Percentiles rank a stretch among this genome's conserved stretches.
Evolutionary conservation across 78 protist species (phyloP).

Genomic region (Polysphondylium violaceum): DNA sequence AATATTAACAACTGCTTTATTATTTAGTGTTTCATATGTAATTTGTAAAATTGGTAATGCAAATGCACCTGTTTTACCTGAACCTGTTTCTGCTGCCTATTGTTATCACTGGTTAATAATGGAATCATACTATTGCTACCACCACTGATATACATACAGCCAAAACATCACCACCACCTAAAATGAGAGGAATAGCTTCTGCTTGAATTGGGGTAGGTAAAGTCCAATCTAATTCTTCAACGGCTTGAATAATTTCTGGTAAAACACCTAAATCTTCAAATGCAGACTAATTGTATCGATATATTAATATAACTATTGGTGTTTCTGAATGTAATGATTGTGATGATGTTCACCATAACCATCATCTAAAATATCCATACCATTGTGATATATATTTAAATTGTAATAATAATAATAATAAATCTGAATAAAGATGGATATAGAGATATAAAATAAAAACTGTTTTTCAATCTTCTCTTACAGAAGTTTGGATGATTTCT

Average conservation of each 20-base stretch:
- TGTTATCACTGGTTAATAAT: neutral
- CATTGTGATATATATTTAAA: too few relatives aligned
- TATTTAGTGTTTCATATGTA: slow-evolving; percentile 74
- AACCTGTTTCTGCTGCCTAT: slow-evolving; percentile 91
- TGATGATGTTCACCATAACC: slow-evolving; percentile 3
- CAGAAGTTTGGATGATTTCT: too few relatives aligned
- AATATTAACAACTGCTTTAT: slow-evolving; percentile 29
- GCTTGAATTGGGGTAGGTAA: slow-evolving; percentile 87
- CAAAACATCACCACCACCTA: slow-evolving; percentile 92
- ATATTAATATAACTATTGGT: neutral
- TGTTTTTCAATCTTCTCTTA: too few relatives aligned
- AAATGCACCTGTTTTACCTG: slow-evolving; percentile 91
- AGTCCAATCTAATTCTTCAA: slow-evolving; percentile 87
- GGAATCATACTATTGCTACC: neutral
- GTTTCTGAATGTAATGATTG: neutral
- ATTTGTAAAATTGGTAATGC: slow-evolving; percentile 83
- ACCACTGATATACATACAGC: slow-evolving; percentile 78
- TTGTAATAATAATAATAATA: too few relatives aligned
- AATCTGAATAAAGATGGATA: too few relatives aligned
- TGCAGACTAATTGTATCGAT: slow-evolving; percentile 65
- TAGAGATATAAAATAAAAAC: too few relatives aligned
- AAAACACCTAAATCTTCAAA: slow-evolving; percentile 88
- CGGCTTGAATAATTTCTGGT: slow-evolving; percentile 87
- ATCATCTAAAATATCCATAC: neutral
- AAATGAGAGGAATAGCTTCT: slow-evolving; percentile 87